Evolutionary conservation across 208 protist species (phyloP).

Genomic region (Acanthamoeba polyphaga): DNA sequence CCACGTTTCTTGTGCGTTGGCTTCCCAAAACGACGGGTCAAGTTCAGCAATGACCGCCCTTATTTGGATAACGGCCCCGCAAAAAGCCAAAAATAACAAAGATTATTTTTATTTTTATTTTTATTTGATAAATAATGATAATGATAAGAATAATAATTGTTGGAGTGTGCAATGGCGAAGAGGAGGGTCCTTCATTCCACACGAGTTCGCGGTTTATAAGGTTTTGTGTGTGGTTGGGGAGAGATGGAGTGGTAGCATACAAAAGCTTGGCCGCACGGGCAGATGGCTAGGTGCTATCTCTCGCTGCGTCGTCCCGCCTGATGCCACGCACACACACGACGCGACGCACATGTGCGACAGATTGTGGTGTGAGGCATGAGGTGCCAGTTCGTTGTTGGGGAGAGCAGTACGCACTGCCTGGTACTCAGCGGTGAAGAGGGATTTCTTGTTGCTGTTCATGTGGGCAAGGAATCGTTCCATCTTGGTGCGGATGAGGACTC

Average conservation of each 20-base stretch:
- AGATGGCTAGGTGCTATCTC: background rate
- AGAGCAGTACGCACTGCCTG: background rate
- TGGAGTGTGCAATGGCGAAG: no score
- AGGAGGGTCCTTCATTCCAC: background rate
- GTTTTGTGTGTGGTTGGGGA: background rate
- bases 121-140: no score
- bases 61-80: no score
- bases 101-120: no score
- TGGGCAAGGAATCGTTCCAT: conserved; percentile 52
- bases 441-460: background rate
- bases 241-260: background rate
- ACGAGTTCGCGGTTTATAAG: no score
- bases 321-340: background rate
- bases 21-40: no score
- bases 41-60: no score
- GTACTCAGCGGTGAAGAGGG: conserved; percentile 17
- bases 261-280: background rate
- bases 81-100: no score
- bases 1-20: no score
- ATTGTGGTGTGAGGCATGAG: background rate
- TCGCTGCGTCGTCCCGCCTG: background rate
- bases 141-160: no score
- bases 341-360: background rate
- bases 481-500: background rate
- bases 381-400: background rate